Conservation (phyloP, 139 green algal genomes). For the Chlamydomonas sp. region DNA sequence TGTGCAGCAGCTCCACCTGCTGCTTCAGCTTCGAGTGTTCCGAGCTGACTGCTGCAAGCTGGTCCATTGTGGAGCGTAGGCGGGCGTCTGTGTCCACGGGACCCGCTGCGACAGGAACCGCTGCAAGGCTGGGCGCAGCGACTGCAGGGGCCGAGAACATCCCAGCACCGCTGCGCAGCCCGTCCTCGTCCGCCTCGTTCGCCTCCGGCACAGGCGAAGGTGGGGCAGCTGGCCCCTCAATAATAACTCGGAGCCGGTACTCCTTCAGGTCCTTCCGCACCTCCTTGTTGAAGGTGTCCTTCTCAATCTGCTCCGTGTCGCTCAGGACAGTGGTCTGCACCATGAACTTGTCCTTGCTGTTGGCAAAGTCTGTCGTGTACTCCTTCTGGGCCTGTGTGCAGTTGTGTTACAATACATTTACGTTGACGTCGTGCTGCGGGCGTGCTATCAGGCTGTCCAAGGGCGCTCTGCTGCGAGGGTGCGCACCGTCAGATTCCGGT, state of each 20-base stretch:
- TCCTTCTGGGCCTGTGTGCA: conserved; percentile 67
- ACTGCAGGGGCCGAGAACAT: not conserved
- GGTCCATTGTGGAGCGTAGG: conserved; percentile 7
- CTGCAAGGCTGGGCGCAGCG: not conserved
- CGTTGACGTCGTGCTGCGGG: too few species aligned
- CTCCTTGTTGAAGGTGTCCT: conserved; percentile 56
- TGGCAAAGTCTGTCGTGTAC: conserved; percentile 59
- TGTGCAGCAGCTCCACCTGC: conserved; percentile 27
- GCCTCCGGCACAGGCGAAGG: conserved; percentile 64
- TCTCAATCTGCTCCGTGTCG: conserved; percentile 51
- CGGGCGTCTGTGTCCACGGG: not conserved
- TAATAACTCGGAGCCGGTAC: conserved; percentile 55
- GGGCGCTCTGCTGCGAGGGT: not conserved
- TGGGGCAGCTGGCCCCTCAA: conserved; percentile 63
- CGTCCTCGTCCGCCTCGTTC: conserved; percentile 44
- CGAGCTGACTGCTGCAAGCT: conserved; percentile 1
- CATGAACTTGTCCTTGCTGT: conserved; percentile 78
- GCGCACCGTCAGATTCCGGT: not conserved
- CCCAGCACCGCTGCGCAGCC: too few species aligned
- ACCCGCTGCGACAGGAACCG: not conserved
- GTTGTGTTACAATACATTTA: not conserved
- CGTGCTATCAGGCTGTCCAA: too few species aligned
- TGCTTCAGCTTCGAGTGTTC: conserved; percentile 37
- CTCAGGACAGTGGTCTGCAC: conserved; percentile 59
- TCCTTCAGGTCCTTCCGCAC: conserved; percentile 45